Conservation (phyloP, 345 rosid genomes). For the Citrus medica region DNA sequence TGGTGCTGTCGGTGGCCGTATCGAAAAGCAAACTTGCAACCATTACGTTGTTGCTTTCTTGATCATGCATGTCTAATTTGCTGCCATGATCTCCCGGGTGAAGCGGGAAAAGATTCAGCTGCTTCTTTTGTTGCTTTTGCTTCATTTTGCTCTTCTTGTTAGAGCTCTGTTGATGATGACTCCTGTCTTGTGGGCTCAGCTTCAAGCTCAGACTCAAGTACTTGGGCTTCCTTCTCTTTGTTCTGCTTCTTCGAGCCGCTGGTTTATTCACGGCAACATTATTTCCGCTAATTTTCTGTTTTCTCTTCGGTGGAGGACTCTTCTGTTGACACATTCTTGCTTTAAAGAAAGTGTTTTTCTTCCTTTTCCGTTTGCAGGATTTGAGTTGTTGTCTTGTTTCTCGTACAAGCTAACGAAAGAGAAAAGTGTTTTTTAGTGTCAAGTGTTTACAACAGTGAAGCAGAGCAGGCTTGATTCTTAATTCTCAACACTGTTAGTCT, state of each 20-base stretch:
- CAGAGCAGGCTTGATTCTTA: not conserved
- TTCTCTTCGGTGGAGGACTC: slow-evolving; percentile 3
- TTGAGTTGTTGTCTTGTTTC: not conserved
- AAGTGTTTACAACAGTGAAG: not conserved
- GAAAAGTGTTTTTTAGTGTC: not conserved
- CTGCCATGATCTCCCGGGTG: slow-evolving; percentile 31
- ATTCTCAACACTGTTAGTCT: not conserved
- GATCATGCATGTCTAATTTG: slow-evolving; percentile 14
- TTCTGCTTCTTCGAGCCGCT: slow-evolving; percentile 48
- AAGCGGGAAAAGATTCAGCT: slow-evolving; percentile 42
- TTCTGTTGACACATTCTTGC: slow-evolving; percentile 10
- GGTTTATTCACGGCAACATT: slow-evolving; percentile 6
- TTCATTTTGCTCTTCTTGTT: not conserved
- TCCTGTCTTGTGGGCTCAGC: slow-evolving; percentile 20
- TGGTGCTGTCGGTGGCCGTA: slow-evolving; percentile 43
- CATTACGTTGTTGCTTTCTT: slow-evolving; percentile 29
- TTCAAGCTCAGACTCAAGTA: slow-evolving; percentile 57
- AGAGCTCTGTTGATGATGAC: not conserved
- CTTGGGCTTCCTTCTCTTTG: slow-evolving; percentile 63
- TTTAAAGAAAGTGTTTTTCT: not conserved
- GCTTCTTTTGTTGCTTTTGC: slow-evolving; percentile 15
- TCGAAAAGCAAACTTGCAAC: slow-evolving; percentile 54
- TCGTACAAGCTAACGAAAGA: not conserved
- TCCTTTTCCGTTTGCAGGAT: too few species aligned
- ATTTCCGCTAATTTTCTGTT: not conserved